Base-by-base conservation (phyloP, 1,284 basidiomycete species). In the Apiotrichum laibachii region DNA sequence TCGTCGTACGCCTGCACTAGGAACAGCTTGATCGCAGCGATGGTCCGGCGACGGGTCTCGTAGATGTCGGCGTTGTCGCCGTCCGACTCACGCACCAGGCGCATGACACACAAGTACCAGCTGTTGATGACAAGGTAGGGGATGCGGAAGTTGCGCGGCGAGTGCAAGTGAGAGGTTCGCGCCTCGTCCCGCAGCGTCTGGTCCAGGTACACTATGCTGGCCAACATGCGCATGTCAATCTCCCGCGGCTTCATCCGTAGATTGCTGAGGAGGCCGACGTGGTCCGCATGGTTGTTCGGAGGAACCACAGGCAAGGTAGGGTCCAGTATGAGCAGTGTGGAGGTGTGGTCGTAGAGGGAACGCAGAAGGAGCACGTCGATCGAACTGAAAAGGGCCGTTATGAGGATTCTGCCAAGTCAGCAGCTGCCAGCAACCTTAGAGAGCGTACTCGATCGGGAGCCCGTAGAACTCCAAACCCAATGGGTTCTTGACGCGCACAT, bases 1-100 rank as follows among this genome's bases (percentile, higher is more conserved):
- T 61, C 48, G n/a, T 50, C 49, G 53, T 69, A 71, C 5, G 65
- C 58, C 18, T 62, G 59, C 9, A 58, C 37, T 11, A 75, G 65
- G 46, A 72, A 71, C 18, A 60, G 42, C 43, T 67, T 59, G 44
- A 73, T 64, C 7, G 60, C 56, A 2, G 60, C 46, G 22, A 72
- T 60, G 0, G 56, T 50, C 2, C 60, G 51, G 0, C 50, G 50
- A 15, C 54, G 60, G 8, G 37, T 46, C 33, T 37, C 39, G 8
- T 56, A 39, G 19, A 46, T 49, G 4, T 31, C 22, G 10, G 21
- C 37, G 21, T 49, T 26, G 33, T 10, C 22, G 11, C 26, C 45
- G 5, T 46, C 22, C 7, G 33, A 33, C 9, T 37, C 26, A 22
- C 16, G 48, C 9, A 45, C 48, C 7, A 54, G 15, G 8, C 19